Evolutionary conservation across 2,329 filamentous ascomycete genomes (phyloP).

Genomic region (Penicillium polonicum): DNA sequence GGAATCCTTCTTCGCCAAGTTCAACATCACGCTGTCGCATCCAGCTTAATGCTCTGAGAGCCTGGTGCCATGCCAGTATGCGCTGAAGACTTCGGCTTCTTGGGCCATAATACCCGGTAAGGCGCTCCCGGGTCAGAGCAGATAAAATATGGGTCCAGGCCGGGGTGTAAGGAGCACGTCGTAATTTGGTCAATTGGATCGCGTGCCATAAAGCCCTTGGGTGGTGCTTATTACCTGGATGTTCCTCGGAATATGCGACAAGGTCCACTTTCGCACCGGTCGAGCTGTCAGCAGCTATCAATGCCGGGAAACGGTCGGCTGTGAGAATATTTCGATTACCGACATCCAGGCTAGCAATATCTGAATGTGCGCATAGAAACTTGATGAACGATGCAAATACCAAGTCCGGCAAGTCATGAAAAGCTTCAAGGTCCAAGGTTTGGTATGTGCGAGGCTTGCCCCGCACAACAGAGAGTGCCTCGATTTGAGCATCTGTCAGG

Average conservation of each 20-base stretch:
- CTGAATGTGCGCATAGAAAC: slow-evolving; percentile 40
- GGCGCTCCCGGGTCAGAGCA: slow-evolving; percentile 28
- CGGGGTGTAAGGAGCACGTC: slow-evolving; percentile 30
- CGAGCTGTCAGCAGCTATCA: slow-evolving; percentile 1
- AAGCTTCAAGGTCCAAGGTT: slow-evolving; percentile 14
- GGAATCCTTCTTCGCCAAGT: slow-evolving; percentile 35
- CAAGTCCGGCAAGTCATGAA: slow-evolving; percentile 34
- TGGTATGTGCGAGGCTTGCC: slow-evolving; percentile 15
- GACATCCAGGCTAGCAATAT: slow-evolving; percentile 12
- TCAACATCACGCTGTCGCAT: slow-evolving; percentile 36
- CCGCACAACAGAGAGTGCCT: slow-evolving; percentile 29
- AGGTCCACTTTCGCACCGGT: slow-evolving; percentile 14
- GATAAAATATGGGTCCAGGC: slow-evolving; percentile 41
- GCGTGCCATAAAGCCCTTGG: slow-evolving; percentile 38
- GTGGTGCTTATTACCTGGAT: slow-evolving; percentile 18
- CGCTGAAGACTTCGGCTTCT: slow-evolving; percentile 29
- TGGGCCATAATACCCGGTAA: slow-evolving; percentile 18
- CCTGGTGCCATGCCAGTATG: slow-evolving; percentile 42
- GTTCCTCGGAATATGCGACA: slow-evolving; percentile 20
- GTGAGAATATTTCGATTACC: slow-evolving; percentile 17
- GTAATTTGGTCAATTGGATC: slow-evolving; percentile 34
- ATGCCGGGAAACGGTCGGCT: slow-evolving; percentile 28
- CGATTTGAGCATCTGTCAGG: slow-evolving; percentile 34
- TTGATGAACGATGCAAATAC: slow-evolving; percentile 48
- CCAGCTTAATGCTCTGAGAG: slow-evolving; percentile 32